phyloP scores from a whole-genome alignment of 2,329 filamentous ascomycete genomes.

The Ceratocystis huliohia region DNA sequence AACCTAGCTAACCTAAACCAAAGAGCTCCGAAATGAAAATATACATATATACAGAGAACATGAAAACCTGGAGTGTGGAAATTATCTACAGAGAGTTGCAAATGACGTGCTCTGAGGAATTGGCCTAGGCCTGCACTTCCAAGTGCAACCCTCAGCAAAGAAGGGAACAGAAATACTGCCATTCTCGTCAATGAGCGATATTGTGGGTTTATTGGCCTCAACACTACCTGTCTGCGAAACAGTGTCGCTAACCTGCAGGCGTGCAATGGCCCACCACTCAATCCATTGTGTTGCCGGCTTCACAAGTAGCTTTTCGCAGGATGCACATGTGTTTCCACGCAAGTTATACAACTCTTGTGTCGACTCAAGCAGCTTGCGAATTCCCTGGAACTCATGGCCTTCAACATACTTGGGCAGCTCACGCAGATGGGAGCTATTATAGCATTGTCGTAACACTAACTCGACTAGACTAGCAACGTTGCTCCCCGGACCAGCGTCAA shows the following conservation, averaged over 20 bases:
- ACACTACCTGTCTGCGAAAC: neutral
- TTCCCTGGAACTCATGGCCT: slow-evolving; percentile 29
- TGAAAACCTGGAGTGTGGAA: neutral
- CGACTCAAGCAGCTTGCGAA: slow-evolving; percentile 24
- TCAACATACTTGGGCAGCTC: slow-evolving; percentile 35
- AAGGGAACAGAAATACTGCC: slow-evolving; percentile 21
- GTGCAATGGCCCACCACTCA: slow-evolving; percentile 41
- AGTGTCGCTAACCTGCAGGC: neutral
- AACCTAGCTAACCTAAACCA: neutral
- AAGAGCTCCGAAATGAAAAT: neutral
- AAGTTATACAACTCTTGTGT: slow-evolving; percentile 29
- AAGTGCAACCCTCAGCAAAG: slow-evolving; percentile 21
- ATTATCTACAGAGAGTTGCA: neutral
- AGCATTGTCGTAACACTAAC: slow-evolving; percentile 36
- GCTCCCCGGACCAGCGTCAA: slow-evolving; percentile 14
- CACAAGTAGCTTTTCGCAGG: slow-evolving; percentile 38
- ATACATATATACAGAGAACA: neutral
- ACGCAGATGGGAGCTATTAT: slow-evolving; percentile 32
- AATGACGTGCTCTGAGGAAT: slow-evolving; percentile 14
- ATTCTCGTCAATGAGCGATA: slow-evolving; percentile 14
- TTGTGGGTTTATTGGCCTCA: slow-evolving; percentile 7
- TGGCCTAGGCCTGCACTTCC: slow-evolving; percentile 15
- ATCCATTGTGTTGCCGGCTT: slow-evolving; percentile 46
- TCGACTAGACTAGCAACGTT: slow-evolving; percentile 41
- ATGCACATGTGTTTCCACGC: slow-evolving; percentile 37